Evolutionary conservation across 1,139 yeast species (phyloP).

Genomic region (Yarrowia galli): DNA sequence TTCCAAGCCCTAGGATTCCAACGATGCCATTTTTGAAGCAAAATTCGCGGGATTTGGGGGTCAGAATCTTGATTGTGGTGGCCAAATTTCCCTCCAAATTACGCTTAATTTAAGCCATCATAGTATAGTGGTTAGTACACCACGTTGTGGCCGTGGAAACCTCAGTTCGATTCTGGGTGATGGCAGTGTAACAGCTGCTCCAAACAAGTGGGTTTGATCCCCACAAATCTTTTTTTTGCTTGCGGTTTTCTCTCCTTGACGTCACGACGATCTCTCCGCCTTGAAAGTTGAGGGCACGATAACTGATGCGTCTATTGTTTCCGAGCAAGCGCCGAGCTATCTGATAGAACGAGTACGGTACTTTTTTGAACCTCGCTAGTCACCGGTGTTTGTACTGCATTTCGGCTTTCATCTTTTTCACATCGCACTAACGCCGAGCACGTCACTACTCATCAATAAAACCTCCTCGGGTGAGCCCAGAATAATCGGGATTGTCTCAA

Average conservation of each 20-base stretch:
- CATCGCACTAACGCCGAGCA: background rate
- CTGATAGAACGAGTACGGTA: too few relatives aligned
- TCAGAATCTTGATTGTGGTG: background rate
- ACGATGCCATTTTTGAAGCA: background rate
- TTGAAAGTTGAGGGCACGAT: background rate
- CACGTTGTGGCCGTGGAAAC: slow-evolving; percentile 40
- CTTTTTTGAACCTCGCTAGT: background rate
- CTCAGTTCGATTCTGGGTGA: slow-evolving; percentile 41
- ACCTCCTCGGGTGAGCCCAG: background rate
- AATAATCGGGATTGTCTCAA: background rate
- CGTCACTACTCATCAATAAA: background rate
- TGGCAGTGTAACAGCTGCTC: slow-evolving; percentile 34
- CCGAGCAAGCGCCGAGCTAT: background rate
- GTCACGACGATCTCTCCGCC: too few relatives aligned
- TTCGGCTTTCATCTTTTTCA: background rate
- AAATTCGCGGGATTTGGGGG: background rate
- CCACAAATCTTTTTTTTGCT: slow-evolving; percentile 7
- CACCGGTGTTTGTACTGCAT: background rate
- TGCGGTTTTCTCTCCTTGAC: too few relatives aligned
- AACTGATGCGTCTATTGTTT: background rate
- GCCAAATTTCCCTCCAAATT: background rate
- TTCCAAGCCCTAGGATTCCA: too few relatives aligned
- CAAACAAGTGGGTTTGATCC: slow-evolving; percentile 18
- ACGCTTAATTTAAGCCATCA: slow-evolving; percentile 28
- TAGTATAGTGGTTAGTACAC: slow-evolving; percentile 40